Percentiles rank a stretch among this genome's conserved stretches.
These are phyloP conservation scores for Gautieria morchelliformis DNA, from an alignment of 768 basidiomycete species.

Conservation along the genomic window DNA sequence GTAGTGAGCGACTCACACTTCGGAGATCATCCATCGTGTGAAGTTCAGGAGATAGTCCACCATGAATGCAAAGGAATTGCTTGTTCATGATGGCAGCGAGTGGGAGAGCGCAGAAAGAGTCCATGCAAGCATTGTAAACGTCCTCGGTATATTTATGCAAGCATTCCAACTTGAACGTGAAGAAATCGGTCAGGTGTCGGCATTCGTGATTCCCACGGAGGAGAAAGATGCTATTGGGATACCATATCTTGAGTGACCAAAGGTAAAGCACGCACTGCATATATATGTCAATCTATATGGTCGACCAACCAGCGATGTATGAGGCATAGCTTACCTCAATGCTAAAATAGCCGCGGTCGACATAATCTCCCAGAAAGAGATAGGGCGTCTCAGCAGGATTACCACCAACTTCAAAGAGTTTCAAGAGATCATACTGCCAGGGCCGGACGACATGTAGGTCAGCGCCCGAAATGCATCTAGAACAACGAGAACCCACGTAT, in stretches of 20 bases:
- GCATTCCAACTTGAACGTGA: conserved; percentile 58
- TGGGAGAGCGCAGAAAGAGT: conserved; percentile 90
- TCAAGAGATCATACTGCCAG: conserved; percentile 83
- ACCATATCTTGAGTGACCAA: conserved; percentile 99
- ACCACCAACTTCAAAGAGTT: conserved; percentile 88
- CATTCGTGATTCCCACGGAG: conserved; percentile 99
- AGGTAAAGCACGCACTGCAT: conserved; percentile 90
- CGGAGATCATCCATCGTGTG: conserved; percentile 94
- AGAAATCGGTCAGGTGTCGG: conserved; percentile 70
- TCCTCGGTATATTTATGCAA: conserved; percentile 98
- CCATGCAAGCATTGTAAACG: conserved; percentile 97
- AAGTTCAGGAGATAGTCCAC: conserved; percentile 91
- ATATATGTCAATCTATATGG: conserved; percentile 9
- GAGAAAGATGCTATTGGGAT: conserved; percentile 92
- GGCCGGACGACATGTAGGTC: neutral
- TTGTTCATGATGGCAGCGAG: conserved; percentile 99
- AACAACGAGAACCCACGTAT: conserved; percentile 59
- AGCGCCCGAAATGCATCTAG: neutral
- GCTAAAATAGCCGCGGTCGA: conserved; percentile 89
- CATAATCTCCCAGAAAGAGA: conserved; percentile 88
- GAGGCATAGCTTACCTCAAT: conserved; percentile 53
- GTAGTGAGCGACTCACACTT: conserved; percentile 38
- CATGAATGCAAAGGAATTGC: conserved; percentile 97
- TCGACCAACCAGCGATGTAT: conserved; percentile 8
- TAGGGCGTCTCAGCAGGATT: conserved; percentile 91